Conservation (phyloP, 2,329 filamentous ascomycete species). For the Periglandula ipomoeae region DNA sequence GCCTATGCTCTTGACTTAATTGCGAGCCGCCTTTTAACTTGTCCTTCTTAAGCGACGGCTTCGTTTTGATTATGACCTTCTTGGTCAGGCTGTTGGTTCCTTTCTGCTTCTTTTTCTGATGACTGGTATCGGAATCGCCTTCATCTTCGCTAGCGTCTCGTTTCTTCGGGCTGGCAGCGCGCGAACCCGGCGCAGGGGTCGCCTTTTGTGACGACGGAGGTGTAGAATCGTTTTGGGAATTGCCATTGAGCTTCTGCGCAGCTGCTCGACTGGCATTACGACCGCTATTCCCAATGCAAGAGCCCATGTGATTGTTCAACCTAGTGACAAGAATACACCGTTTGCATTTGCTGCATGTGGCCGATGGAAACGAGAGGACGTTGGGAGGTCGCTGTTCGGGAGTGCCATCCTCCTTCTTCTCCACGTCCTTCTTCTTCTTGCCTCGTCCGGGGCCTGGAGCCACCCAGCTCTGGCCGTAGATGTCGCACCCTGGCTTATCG, state of each 20-base stretch:
- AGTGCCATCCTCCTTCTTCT: slow-evolving; percentile 44
- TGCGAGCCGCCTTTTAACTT: slow-evolving; percentile 42
- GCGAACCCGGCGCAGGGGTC: slow-evolving; percentile 46
- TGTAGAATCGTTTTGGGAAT: slow-evolving; percentile 45
- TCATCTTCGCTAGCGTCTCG: slow-evolving; percentile 48
- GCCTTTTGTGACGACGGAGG: slow-evolving; percentile 55
- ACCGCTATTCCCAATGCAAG: slow-evolving; percentile 57
- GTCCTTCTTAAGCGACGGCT: slow-evolving; percentile 42
- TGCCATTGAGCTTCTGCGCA: slow-evolving; percentile 53
- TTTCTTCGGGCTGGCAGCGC: slow-evolving; percentile 47
- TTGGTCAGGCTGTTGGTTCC: slow-evolving; percentile 31
- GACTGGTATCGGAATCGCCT: slow-evolving; percentile 39
- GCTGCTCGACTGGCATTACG: slow-evolving; percentile 54
- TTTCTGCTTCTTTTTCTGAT: slow-evolving; percentile 53
- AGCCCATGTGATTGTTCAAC: slow-evolving; percentile 60
- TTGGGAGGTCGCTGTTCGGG: slow-evolving; percentile 50
- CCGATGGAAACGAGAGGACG: slow-evolving; percentile 55
- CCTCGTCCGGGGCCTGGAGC: slow-evolving; percentile 60
- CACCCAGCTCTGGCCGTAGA: slow-evolving; percentile 75
- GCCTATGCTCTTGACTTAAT: slow-evolving; percentile 39
- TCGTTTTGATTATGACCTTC: slow-evolving; percentile 48
- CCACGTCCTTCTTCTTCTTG: slow-evolving; percentile 72
- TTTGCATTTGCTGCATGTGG: slow-evolving; percentile 60
- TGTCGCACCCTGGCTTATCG: slow-evolving; percentile 66
- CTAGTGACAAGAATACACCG: slow-evolving; percentile 56